Conservation (phyloP, 2,329 filamentous ascomycete genomes). For the Pseudogymnoascus sp. region DNA sequence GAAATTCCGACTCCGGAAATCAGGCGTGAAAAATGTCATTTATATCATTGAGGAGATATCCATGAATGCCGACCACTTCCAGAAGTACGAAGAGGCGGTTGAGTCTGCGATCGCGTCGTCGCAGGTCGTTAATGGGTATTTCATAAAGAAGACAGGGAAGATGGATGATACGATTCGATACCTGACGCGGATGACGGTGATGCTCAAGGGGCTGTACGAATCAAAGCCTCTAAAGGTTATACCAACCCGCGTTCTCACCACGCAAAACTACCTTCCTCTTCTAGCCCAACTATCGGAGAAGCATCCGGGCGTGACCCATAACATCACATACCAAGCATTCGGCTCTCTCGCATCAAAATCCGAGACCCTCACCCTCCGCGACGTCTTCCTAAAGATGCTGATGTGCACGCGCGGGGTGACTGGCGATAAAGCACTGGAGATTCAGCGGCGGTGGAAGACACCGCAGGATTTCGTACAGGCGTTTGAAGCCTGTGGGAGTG, state of each 20-base stretch:
- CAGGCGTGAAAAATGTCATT: conserved; percentile 65
- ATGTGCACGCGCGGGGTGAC: conserved; percentile 72
- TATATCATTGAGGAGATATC: conserved; percentile 70
- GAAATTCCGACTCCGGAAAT: conserved; percentile 68
- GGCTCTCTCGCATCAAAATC: conserved; percentile 67
- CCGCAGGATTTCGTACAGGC: conserved; percentile 64
- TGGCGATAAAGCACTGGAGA: conserved; percentile 70
- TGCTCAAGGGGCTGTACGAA: conserved; percentile 60
- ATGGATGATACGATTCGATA: conserved; percentile 74
- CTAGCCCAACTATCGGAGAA: conserved; percentile 49
- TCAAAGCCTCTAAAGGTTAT: conserved; percentile 50
- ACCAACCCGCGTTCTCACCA: conserved; percentile 54
- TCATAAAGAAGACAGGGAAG: conserved; percentile 66
- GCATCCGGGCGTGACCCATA: conserved; percentile 43
- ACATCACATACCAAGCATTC: conserved; percentile 64
- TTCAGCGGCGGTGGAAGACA: conserved; percentile 70
- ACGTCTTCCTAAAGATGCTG: conserved; percentile 75
- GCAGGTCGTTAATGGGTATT: conserved; percentile 71
- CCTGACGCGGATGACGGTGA: conserved; percentile 60
- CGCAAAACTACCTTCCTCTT: conserved; percentile 57
- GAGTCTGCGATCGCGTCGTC: conserved; percentile 67
- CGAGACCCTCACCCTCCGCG: conserved; percentile 62
- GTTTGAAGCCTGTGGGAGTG: conserved; percentile 47
- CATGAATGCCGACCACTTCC: conserved; percentile 45
- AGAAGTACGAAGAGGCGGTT: conserved; percentile 57